Evolutionary conservation across 257 asterid genomes (phyloP).

Genomic region (Craterostigma plantagineum): DNA sequence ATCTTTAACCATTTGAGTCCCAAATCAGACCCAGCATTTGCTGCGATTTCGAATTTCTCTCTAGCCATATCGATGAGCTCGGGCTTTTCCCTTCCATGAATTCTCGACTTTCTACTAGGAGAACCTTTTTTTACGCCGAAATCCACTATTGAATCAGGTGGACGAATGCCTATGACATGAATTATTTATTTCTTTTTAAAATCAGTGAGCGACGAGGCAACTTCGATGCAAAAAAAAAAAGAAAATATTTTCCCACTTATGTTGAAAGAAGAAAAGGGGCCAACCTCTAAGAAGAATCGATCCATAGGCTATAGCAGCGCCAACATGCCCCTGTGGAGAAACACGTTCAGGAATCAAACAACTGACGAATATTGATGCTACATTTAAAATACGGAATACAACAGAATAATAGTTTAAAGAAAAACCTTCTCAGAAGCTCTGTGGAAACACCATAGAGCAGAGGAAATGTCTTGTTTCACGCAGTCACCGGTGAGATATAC

Average conservation of each 20-base stretch:
- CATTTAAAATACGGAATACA: slow-evolving; percentile 15
- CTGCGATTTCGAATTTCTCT: slow-evolving; percentile 68
- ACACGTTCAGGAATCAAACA: slow-evolving; percentile 10
- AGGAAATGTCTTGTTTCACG: slow-evolving; percentile 57
- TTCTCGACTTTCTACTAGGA: slow-evolving; percentile 16
- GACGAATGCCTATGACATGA: neutral
- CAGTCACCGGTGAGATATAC: slow-evolving; percentile 96
- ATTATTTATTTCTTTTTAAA: neutral
- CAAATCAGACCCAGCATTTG: slow-evolving; percentile 66
- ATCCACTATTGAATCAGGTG: slow-evolving; percentile 21
- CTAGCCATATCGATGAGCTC: slow-evolving; percentile 65
- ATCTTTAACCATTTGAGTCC: no score
- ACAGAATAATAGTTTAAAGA: neutral
- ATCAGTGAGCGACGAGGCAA: neutral
- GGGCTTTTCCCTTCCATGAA: slow-evolving; percentile 9
- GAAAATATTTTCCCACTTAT: neutral
- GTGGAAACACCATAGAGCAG: slow-evolving; percentile 96
- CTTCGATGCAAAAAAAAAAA: neutral
- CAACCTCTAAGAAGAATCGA: slow-evolving; percentile 71
- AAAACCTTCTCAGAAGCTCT: slow-evolving; percentile 84
- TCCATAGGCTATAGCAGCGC: slow-evolving; percentile 84
- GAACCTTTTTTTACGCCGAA: slow-evolving; percentile 26
- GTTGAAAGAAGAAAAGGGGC: slow-evolving; percentile 5
- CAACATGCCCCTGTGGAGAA: slow-evolving; percentile 62
- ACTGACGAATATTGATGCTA: neutral